These are phyloP conservation scores for Exophiala phaeomuriformis DNA, from an alignment of 2,329 filamentous ascomycete genomes.

Conservation along the genomic window DNA sequence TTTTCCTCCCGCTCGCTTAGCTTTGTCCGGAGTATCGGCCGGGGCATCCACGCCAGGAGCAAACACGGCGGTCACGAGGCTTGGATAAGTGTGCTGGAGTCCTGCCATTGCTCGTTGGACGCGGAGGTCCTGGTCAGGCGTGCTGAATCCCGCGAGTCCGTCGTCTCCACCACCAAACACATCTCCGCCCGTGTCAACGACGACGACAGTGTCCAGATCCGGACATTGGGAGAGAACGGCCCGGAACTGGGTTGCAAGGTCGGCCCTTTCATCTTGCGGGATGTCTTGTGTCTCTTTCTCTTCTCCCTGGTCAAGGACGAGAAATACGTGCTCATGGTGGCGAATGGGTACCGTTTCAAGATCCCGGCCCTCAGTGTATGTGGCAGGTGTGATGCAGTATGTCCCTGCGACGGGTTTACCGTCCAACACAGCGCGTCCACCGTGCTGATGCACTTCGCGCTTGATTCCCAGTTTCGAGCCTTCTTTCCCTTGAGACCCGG, in stretches of 20 bases:
- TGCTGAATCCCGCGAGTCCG: constrained; percentile 4
- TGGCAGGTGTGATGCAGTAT: constrained; percentile 17
- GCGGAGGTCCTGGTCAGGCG: constrained; percentile 24
- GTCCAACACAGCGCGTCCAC: constrained; percentile 14
- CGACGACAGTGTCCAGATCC: constrained; percentile 18
- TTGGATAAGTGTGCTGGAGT: constrained; percentile 9
- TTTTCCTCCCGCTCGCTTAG: constrained; percentile 15
- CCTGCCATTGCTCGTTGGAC: constrained; percentile 18
- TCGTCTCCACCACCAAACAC: constrained; percentile 21
- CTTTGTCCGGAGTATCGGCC: constrained; percentile 18
- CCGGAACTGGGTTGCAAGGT: constrained; percentile 19
- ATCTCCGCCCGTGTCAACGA: constrained; percentile 26
- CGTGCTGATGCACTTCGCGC: constrained; percentile 25
- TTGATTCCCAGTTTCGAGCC: constrained; percentile 24
- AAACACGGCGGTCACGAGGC: constrained; percentile 23
- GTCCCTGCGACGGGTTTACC: constrained; percentile 21
- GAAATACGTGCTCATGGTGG: constrained; percentile 22
- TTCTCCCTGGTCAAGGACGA: constrained; percentile 26
- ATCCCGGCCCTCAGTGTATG: constrained; percentile 22
- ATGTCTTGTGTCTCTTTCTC: constrained; percentile 14
- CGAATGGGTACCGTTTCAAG: constrained; percentile 23
- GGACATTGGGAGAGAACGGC: constrained; percentile 16
- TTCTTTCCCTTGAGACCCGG: constrained; percentile 24
- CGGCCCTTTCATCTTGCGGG: constrained; percentile 18
- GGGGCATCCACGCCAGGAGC: constrained; percentile 26